phyloP scores from a whole-genome alignment of 352 stramenopile species.

The Phytophthora brassicae region DNA sequence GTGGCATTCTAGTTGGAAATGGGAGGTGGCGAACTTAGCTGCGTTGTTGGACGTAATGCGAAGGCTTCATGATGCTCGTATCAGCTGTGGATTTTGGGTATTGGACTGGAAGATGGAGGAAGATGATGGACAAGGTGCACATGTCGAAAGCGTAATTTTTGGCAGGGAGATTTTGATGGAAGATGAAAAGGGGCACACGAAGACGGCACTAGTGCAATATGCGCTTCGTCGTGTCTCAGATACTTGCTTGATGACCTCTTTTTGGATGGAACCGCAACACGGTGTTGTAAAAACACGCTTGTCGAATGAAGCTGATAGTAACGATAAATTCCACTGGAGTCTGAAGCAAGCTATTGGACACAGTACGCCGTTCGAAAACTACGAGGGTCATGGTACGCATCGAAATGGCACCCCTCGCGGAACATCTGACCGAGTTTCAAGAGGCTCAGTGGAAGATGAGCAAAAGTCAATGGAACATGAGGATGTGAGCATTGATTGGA shows the following conservation, averaged over 20 bases:
- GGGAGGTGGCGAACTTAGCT: constrained; percentile 61
- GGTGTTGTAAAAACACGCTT: constrained; percentile 64
- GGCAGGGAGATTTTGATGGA: constrained; percentile 84
- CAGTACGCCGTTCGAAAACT: constrained; percentile 54
- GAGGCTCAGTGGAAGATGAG: constrained; percentile 34
- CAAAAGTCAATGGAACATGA: constrained; percentile 53
- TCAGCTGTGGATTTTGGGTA: constrained; percentile 81
- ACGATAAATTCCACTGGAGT: constrained; percentile 68
- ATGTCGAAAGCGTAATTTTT: constrained; percentile 77
- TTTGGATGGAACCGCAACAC: constrained; percentile 90
- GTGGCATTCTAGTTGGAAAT: constrained; percentile 87
- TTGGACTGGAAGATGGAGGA: constrained; percentile 80
- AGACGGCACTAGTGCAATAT: constrained; percentile 83
- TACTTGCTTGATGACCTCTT: constrained; percentile 80
- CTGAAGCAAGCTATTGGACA: constrained; percentile 75
- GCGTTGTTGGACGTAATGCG: constrained; percentile 69
- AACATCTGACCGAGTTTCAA: constrained; percentile 7
- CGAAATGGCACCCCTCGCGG: constrained; percentile 11
- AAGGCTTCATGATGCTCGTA: constrained; percentile 65
- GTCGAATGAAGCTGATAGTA: constrained; percentile 42
- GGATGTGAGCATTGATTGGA: constrained; percentile 39
- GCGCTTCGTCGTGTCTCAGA: constrained; percentile 70
- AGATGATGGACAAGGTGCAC: constrained; percentile 46
- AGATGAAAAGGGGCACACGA: constrained; percentile 69
- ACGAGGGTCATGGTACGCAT: constrained; percentile 18